Conservation (phyloP, 2,329 filamentous ascomycete species). For the Aspergillus glaucus region DNA sequence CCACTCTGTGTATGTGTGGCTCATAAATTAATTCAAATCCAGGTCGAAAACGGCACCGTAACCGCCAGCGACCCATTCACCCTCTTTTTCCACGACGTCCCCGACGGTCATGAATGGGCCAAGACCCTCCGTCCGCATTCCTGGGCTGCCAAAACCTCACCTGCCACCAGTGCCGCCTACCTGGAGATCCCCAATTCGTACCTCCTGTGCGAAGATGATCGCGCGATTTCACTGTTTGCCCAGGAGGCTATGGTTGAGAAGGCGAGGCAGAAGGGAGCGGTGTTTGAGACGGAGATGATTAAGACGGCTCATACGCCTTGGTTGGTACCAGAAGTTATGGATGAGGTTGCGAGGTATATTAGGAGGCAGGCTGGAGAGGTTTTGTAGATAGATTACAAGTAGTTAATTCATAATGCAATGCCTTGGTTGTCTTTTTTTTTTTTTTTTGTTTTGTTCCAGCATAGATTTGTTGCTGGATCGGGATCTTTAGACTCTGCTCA, state of each 20-base stretch:
- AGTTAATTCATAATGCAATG: too few species aligned
- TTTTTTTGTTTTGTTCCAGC: too few species aligned
- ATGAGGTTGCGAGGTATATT: slow-evolving; percentile 15
- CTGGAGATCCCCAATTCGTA: slow-evolving; percentile 19
- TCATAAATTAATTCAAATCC: too few species aligned
- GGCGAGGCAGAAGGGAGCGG: slow-evolving; percentile 18
- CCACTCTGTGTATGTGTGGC: slow-evolving; percentile 8
- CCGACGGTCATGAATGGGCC: slow-evolving; percentile 23
- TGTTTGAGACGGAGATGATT: slow-evolving; percentile 24
- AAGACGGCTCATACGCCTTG: slow-evolving; percentile 24
- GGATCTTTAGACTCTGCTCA: too few species aligned
- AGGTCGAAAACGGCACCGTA: slow-evolving; percentile 15
- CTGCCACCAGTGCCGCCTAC: slow-evolving; percentile 22
- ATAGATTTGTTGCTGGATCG: too few species aligned
- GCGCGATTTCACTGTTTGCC: slow-evolving; percentile 22
- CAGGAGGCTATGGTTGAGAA: slow-evolving; percentile 28
- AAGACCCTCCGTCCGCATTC: slow-evolving; percentile 24
- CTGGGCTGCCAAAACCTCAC: slow-evolving; percentile 21
- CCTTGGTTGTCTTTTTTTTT: too few species aligned
- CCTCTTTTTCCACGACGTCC: slow-evolving; percentile 28
- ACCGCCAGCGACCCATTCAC: slow-evolving; percentile 16
- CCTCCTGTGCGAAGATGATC: slow-evolving; percentile 25
- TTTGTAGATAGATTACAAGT: not conserved
- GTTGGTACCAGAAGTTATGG: slow-evolving; percentile 15
- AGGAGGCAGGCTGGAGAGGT: slow-evolving; percentile 9